A percentile compares a stretch with the other conserved stretches of the same genome.
Conservation (phyloP, 2,329 filamentous ascomycete species). For the Magnaporthales sp. region DNA sequence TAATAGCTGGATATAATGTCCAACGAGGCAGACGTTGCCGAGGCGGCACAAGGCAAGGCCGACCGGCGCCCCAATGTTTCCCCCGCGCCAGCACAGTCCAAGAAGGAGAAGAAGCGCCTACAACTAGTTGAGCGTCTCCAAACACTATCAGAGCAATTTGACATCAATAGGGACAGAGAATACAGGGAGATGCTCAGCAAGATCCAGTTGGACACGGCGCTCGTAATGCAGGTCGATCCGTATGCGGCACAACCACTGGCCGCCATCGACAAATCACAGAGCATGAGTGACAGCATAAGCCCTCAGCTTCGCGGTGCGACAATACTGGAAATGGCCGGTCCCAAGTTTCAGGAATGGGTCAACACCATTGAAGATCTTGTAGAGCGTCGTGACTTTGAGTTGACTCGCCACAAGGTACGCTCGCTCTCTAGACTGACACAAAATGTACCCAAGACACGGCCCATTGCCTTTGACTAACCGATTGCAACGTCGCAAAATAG, state of each 20-base stretch:
- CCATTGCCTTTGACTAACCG: background rate
- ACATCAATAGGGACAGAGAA: constrained; percentile 69
- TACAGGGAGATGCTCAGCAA: constrained; percentile 87
- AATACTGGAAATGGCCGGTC: constrained; percentile 68
- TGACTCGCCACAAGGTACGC: constrained; percentile 73
- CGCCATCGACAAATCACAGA: constrained; percentile 31
- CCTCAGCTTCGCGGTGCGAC: constrained; percentile 36
- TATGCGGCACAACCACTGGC: constrained; percentile 47
- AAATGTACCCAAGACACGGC: background rate
- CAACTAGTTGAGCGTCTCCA: constrained; percentile 72
- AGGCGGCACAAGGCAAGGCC: constrained; percentile 1
- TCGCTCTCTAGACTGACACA: background rate
- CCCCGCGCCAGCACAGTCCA: constrained; percentile 46
- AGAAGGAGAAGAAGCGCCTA: constrained; percentile 84
- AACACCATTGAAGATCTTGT: constrained; percentile 80
- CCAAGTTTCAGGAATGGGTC: constrained; percentile 76
- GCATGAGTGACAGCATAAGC: constrained; percentile 25
- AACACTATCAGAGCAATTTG: constrained; percentile 68
- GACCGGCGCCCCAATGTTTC: constrained; percentile 20
- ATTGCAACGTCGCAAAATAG: constrained; percentile 24
- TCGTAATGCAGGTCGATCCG: constrained; percentile 78
- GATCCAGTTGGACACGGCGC: constrained; percentile 81
- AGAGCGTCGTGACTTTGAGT: constrained; percentile 75
- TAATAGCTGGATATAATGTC: background rate
- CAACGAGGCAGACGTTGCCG: background rate